Base-by-base conservation (phyloP, 177 flowering plant genomes). In the Vitis hybrid region DNA sequence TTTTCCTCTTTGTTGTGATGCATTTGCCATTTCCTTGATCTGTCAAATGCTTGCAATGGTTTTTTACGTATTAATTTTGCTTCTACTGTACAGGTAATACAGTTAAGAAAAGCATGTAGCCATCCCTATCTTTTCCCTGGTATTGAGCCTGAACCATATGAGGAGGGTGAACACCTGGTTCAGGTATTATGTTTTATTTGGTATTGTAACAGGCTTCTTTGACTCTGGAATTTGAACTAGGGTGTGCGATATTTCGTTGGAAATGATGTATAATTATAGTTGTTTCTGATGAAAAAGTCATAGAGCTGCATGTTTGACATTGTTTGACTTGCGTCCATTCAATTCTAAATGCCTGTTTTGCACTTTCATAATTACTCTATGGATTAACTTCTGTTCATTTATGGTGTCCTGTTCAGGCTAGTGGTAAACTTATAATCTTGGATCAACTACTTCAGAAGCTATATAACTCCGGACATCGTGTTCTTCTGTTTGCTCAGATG, bases 41-140 rank as follows among this genome's bases (percentile, higher is more conserved):
- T 12, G 1, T 38, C 2, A 2, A 38, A 11, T 69, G 5, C 8
- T 59, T 59, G 4, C 60, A 9, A 50, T 28, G n/a, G 28, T 28
- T 38, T 50, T 4, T 47, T 57, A 18, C 15, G 22, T 18, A 2
- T 6, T 59, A 44, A 24, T 59, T 64, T n/a, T 61, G 17, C 19
- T 12, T 20, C 38, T 59, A 54, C 10, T 71, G 11, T 75, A 55
- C 85, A 95, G 98, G 94, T 95, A 33, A 84, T 95, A 54, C 99
- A 95, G 70, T 78, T 95, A 50, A 80, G 99, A 19, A 95, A 95
- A 81, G 92, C 96, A 64, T 93, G 97, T 69, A 95, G 99, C 70
- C 99, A 95, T 81, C 98, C 98, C 49, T 95, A 95, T 69, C 92
- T 95, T 58, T 95, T 95, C 70, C 90, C 91, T 70, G 98, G 99